phyloP scores from a whole-genome alignment of 805 yeast species.

The Jamesozyma gamospora region DNA sequence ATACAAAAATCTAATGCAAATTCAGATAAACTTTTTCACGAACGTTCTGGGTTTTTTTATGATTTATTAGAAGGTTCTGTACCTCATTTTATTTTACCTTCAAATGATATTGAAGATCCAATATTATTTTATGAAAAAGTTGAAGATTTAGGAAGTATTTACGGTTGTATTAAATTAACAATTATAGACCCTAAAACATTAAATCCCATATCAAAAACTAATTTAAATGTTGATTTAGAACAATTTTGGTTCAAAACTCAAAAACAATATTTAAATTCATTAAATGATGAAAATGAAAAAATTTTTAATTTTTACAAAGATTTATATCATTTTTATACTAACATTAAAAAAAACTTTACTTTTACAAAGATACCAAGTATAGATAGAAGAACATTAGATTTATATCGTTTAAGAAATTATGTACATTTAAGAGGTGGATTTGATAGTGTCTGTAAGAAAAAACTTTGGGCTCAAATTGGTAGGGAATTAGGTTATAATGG shows the following conservation, averaged over 20 bases:
- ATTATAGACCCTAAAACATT: slow-evolving; percentile 1
- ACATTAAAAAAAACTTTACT: slow-evolving; percentile 6
- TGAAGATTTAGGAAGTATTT: slow-evolving; percentile 17
- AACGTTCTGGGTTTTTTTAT: slow-evolving; percentile 14
- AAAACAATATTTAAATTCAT: slow-evolving; percentile 24
- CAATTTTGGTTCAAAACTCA: slow-evolving; percentile 20
- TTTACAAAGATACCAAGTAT: slow-evolving; percentile 49
- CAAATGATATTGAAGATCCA: slow-evolving; percentile 14
- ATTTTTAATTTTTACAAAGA: slow-evolving; percentile 40
- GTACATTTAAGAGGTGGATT: slow-evolving; percentile 63
- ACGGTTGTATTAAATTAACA: slow-evolving; percentile 19
- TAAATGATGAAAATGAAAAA: slow-evolving; percentile 30
- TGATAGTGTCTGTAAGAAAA: slow-evolving; percentile 48
- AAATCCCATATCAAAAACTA: neutral
- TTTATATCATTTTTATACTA: slow-evolving; percentile 35
- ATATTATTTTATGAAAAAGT: slow-evolving; percentile 15
- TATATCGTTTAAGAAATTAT: slow-evolving; percentile 46
- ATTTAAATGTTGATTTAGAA: slow-evolving; percentile 12
- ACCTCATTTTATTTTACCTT: slow-evolving; percentile 14
- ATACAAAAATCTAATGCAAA: neutral
- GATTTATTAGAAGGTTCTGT: slow-evolving; percentile 12
- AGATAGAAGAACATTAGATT: slow-evolving; percentile 56
- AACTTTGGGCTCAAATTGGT: slow-evolving; percentile 77
- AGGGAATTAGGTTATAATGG: slow-evolving; percentile 72
- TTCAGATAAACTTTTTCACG: slow-evolving; percentile 8